Percentiles rank a stretch among this genome's conserved stretches.
Conservation (phyloP, 768 basidiomycete genomes). For the Pisolithus albus region DNA sequence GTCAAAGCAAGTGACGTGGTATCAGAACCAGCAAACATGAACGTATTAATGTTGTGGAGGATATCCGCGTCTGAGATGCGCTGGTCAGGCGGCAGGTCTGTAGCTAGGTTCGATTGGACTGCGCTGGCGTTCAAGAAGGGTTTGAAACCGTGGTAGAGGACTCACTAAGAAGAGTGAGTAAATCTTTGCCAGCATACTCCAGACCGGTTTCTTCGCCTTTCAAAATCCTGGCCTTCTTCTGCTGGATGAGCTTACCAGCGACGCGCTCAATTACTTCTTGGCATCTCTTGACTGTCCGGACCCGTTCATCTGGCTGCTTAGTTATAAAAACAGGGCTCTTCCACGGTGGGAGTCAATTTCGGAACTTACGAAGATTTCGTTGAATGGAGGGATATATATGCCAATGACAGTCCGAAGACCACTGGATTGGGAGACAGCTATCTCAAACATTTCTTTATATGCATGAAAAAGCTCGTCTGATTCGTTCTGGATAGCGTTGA, state of each 20-base stretch:
- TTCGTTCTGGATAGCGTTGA: constrained; percentile 76
- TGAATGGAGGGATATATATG: constrained; percentile 54
- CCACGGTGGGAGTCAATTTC: not conserved
- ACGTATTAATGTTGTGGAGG: constrained; percentile 78
- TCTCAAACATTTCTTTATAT: constrained; percentile 81
- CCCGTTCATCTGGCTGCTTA: constrained; percentile 47
- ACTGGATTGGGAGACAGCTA: constrained; percentile 53
- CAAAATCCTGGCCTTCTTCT: constrained; percentile 69
- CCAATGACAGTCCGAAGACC: constrained; percentile 40
- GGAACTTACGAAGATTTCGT: constrained; percentile 50
- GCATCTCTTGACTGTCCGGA: constrained; percentile 46
- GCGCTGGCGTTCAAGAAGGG: constrained; percentile 6
- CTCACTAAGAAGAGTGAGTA: constrained; percentile 72
- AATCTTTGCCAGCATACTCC: constrained; percentile 57
- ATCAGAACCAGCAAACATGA: constrained; percentile 88
- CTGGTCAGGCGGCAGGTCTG: constrained; percentile 59
- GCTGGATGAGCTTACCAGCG: constrained; percentile 69
- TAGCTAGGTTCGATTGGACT: constrained; percentile 83
- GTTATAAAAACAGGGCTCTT: constrained; percentile 1
- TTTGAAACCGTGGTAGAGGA: constrained; percentile 5
- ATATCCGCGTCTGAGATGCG: constrained; percentile 86
- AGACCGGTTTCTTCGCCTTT: constrained; percentile 49
- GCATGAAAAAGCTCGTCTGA: constrained; percentile 72
- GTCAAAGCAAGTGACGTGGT: constrained; percentile 77
- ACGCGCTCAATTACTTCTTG: constrained; percentile 59